Evolutionary conservation across 345 rosid genomes (phyloP).

Genomic region (Salix caprea): DNA sequence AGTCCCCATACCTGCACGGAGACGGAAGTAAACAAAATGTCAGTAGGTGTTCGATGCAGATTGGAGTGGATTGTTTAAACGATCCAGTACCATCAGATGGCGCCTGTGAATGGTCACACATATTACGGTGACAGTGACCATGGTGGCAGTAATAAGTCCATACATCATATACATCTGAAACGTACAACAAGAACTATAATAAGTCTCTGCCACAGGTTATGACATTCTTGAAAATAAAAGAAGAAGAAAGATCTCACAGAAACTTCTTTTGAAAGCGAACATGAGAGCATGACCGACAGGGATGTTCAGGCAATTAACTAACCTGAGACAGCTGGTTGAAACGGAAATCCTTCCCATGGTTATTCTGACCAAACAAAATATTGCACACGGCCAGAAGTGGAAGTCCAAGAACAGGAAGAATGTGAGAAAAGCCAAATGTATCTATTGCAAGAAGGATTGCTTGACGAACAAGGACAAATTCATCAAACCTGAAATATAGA

Average conservation of each 20-base stretch:
- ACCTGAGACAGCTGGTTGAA: conserved; percentile 47
- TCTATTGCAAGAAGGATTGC: conserved; percentile 84
- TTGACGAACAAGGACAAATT: conserved; percentile 78
- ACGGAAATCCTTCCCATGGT: conserved; percentile 11
- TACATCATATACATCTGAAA: conserved; percentile 67
- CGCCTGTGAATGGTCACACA: conserved; percentile 86
- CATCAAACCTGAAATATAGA: conserved; percentile 69
- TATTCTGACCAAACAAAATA: conserved; percentile 26
- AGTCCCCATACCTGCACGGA: conserved; percentile 88
- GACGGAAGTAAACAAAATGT: not conserved
- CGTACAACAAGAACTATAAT: not conserved
- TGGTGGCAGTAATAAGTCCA: conserved; percentile 54
- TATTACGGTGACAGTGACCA: conserved; percentile 55
- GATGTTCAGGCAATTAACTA: conserved; percentile 15
- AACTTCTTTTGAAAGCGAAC: not conserved
- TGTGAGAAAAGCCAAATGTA: conserved; percentile 80
- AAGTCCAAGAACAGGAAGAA: conserved; percentile 75
- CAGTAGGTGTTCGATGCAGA: not conserved
- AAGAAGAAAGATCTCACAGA: not conserved
- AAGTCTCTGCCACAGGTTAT: conserved; percentile 5
- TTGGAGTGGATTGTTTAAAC: not conserved
- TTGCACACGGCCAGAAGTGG: conserved; percentile 45
- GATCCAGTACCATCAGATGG: conserved; percentile 69
- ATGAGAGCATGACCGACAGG: too few species aligned
- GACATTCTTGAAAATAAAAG: not conserved